Base-by-base conservation (phyloP, 2,329 filamentous ascomycete species). In the Metarhizium anisopliae region DNA sequence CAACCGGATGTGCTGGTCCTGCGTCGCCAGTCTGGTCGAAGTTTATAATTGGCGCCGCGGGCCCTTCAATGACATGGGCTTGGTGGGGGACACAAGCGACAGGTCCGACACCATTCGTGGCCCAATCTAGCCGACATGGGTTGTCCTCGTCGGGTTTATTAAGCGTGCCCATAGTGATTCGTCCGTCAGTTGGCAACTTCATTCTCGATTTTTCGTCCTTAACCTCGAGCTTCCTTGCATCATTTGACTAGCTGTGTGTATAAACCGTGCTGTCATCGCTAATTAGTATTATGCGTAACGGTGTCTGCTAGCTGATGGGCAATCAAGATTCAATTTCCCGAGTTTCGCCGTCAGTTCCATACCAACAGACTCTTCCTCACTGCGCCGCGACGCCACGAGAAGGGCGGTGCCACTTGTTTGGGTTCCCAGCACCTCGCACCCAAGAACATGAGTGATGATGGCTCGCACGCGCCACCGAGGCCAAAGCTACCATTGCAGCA, bases 401-500 rank as follows among this genome's bases (percentile, higher is more conserved):
- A 35, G 7, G 32, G 7, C 32, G 10, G 7, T 2, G 32, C 32
- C 32, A 35, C 10, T 45, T 20, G 42, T 45, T 2, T 30, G 20
- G 25, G 11, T 13, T 29, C 25, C 8, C 45, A 6, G 30, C 20
- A 49, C 14, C 20, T 4, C 14, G 13, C 45, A 18, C 25, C 45
- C 45, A 30, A 16, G 43, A 56, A 32, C 6, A 58, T 59, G 55
- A 59, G 50, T 16, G 35, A 53, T 42, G 49, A 52, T 36, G 57
- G 51, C 35, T 49, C 52, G 25, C 35, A 53, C 5, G 42, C 6
- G 52, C 51, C 32, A 70, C 68, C 54, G 14, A 42, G 51, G 60
- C 80, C 83, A 30, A 88, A 84, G 75, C 78, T 94, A 77, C 89
- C 90, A 0, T 77, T 82, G 47, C 82, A 85, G 78, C 90, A 95